A percentile compares a stretch with the other conserved stretches of the same genome.
Conservation (phyloP, 164 flowering plant genomes). For the Piper betle region DNA sequence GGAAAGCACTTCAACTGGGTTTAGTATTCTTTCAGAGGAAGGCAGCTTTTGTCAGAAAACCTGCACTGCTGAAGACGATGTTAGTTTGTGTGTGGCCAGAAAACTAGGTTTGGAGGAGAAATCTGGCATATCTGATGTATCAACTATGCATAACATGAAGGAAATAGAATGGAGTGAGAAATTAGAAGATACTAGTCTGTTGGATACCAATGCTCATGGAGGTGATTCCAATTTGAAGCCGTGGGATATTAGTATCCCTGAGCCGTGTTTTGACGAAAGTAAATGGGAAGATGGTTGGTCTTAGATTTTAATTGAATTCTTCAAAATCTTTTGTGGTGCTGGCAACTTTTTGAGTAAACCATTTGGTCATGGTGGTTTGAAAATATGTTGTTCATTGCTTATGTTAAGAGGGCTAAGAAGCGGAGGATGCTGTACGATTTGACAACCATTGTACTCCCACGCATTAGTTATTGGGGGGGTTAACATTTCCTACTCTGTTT, state of each 20-base stretch:
- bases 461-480: no score
- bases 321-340: not conserved
- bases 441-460: no score
- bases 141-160: not conserved
- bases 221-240: conserved; percentile 7
- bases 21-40: not conserved
- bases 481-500: no score
- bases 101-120: not conserved
- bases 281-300: conserved; percentile 68
- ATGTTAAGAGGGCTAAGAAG: no score
- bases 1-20: not conserved
- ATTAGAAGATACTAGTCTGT: not conserved
- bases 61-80: not conserved
- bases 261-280: conserved; percentile 36
- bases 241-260: conserved; percentile 6
- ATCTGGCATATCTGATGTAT: not conserved
- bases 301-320: conserved; percentile 1
- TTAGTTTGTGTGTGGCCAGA: not conserved
- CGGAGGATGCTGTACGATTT: no score
- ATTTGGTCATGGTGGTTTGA: no score
- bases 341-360: not conserved
- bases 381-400: no score
- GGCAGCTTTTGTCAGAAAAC: not conserved
- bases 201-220: conserved; percentile 9
- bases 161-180: conserved; percentile 6